Evolutionary conservation across 345 rosid genomes (phyloP), one percentile per base, ranked within the genome.

Genomic region (Garcia nutans): DNA sequence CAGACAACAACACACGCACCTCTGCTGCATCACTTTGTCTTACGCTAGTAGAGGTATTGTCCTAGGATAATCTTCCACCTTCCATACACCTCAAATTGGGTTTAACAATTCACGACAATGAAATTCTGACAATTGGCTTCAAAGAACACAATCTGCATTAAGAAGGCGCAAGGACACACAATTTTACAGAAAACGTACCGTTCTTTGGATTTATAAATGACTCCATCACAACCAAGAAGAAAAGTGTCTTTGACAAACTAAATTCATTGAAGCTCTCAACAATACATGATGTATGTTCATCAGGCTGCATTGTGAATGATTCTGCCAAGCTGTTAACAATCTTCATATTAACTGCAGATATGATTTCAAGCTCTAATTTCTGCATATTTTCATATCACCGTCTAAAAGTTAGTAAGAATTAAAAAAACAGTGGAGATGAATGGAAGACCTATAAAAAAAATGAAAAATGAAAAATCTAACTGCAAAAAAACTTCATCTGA

Each of bases 221-320:
- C 67, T 89, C 96, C 92, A 92, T 83, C 81, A 93, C 74, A 80
- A 90, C 60, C 87, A 93, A 76, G 84, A 87, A 82, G 83, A 90
- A 79, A 50, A 96, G 85, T 2, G 91, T 88, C 90, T 88, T 90
- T 41, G 96, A 89, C 61, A 83, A 55, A 74, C 81, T 74, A 73
- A 71, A 80, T 45, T 87, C 84, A 56, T 78, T 74, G 85, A 86
- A 85, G 76, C 85, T 89, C 78, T 75, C 74, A 50, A 74, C 77
- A 77, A 96, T 79, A 94, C 92, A 88, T 20, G 87, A 84, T 74
- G 88, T 74, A 59, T 75, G 76, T 45, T 89, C 89, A 80, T 75
- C 80, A 70, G 94, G 92, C 33, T 80, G 72, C 77, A 42, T 66
- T 74, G 81, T 76, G 72, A 93, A 82, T 56, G 78, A 68, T 52